Percentiles rank a stretch among this genome's conserved stretches.
phyloP scores from a whole-genome alignment of 805 yeast genomes.

The Suhomyces kilbournensis region DNA sequence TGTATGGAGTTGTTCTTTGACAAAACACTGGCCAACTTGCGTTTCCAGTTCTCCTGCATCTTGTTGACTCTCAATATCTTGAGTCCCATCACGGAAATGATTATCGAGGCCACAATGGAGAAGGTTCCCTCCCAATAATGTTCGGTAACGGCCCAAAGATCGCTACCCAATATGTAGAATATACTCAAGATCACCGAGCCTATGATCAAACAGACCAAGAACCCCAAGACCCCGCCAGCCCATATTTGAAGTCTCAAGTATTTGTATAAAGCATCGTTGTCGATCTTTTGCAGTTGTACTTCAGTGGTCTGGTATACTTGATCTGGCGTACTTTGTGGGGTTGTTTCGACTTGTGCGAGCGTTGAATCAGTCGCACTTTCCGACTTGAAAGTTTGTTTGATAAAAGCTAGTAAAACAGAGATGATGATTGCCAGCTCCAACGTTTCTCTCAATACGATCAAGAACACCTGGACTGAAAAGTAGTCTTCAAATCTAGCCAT shows the following conservation, averaged over 20 bases:
- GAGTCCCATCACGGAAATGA: conserved; percentile 46
- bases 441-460: conserved; percentile 71
- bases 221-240: conserved; percentile 43
- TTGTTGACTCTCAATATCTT: conserved; percentile 42
- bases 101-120: conserved; percentile 42
- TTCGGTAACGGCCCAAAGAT: conserved; percentile 45
- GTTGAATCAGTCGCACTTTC: conserved; percentile 9
- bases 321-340: not conserved
- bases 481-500: conserved; percentile 8
- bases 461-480: conserved; percentile 71
- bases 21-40: conserved; percentile 32
- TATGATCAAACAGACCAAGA: conserved; percentile 36
- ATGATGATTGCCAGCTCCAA: conserved; percentile 74
- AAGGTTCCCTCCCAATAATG: conserved; percentile 49
- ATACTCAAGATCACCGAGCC: conserved; percentile 39
- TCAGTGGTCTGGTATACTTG: not conserved
- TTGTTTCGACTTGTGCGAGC: not conserved
- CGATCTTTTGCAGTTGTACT: not conserved
- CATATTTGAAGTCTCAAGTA: conserved; percentile 40
- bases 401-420: conserved; percentile 68
- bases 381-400: conserved; percentile 51
- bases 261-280: conserved; percentile 3
- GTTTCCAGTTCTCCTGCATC: conserved; percentile 45
- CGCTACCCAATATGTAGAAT: conserved; percentile 41
- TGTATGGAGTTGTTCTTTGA: conserved; percentile 20